Base-by-base conservation (phyloP, 2,329 filamentous ascomycete genomes). In the Pseudocercospora fuligena region DNA sequence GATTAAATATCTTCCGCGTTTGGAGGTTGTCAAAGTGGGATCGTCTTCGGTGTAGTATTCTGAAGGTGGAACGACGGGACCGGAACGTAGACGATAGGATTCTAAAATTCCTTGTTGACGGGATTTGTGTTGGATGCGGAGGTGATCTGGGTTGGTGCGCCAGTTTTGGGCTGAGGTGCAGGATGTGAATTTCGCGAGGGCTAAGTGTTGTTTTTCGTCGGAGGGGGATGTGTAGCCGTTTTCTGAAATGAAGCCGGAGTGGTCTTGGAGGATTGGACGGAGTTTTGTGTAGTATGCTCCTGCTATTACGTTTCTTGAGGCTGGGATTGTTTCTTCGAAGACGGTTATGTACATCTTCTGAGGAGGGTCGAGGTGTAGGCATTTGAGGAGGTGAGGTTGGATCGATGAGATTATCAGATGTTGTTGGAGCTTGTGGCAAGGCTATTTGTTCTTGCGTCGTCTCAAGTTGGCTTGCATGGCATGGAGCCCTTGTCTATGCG, bases 261-360 rank as follows among this genome's bases (percentile, higher is more conserved):
- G 29, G 31, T 63, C 29, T 46, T 36, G 29, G 21, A 54, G 51
- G 19, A 57, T 9, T 6, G 63, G 36, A 2, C 36, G 40, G 23
- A 40, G 46, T 25, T 25, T 64, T 31, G 23, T 65, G 58, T 57
- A 56, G 25, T 33, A 46, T 27, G 31, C 33, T 11, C 19, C 21
- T 16, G 31, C 46, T 19, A 43, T 43, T 29, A 40, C 43, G 33
- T 49, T 21, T 23, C 53, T 53, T 21, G 57, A 19, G 23, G 60
- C 53, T 21, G 64, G 33, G 16, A 63, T 63, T 5, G 64, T 66
- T 31, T 66, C 60, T 46, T 66, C 64, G 8, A 66, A 51, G 21
- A 61, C 19, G 43, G 60, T 56, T 33, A 63, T 46, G 60, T 60
- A 66, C 60, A 66, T 63, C 11, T 27, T 56, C 33, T 36, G 33